A percentile compares a stretch with the other conserved stretches of the same genome.
Evolutionary conservation across 139 green algal species (phyloP).

Genomic region (Ostreobium quekettii): DNA sequence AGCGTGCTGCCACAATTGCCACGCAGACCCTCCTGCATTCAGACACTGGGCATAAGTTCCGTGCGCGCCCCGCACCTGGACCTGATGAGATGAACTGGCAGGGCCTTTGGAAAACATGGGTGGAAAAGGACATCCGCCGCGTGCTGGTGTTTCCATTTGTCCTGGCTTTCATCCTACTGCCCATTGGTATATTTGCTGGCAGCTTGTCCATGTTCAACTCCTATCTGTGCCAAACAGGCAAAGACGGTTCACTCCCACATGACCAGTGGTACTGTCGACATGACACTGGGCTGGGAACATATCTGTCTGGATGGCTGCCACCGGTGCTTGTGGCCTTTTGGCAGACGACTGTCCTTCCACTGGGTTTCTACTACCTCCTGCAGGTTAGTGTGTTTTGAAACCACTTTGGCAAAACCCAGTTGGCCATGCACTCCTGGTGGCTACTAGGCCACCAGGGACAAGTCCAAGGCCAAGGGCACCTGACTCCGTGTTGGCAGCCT

Average conservation of each 20-base stretch:
- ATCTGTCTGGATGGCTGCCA: conserved; percentile 61
- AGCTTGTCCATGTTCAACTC: no score
- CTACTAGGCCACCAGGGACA: neutral
- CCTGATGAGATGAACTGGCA: conserved; percentile 61
- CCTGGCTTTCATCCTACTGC: conserved; percentile 32
- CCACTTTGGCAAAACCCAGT: no score
- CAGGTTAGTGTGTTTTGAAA: conserved; percentile 36
- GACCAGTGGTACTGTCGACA: no score
- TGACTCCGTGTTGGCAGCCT: neutral
- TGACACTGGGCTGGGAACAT: no score
- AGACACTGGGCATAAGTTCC: conserved; percentile 39
- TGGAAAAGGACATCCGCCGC: neutral
- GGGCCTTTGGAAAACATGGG: conserved; percentile 25
- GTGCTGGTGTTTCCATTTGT: conserved; percentile 35
- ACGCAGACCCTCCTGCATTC: conserved; percentile 37
- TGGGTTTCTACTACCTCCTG: conserved; percentile 43
- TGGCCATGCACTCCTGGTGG: no score
- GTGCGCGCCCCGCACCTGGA: conserved; percentile 42
- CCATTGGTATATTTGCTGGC: conserved; percentile 37
- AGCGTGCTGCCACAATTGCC: conserved; percentile 18
- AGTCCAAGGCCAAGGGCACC: neutral
- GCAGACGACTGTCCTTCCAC: conserved; percentile 68
- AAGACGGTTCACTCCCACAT: no score
- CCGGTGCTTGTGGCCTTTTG: conserved; percentile 67
- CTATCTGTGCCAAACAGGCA: no score